Conservation (phyloP, 371 early-diverging fungal genomes). For the Mucor saturninus region DNA sequence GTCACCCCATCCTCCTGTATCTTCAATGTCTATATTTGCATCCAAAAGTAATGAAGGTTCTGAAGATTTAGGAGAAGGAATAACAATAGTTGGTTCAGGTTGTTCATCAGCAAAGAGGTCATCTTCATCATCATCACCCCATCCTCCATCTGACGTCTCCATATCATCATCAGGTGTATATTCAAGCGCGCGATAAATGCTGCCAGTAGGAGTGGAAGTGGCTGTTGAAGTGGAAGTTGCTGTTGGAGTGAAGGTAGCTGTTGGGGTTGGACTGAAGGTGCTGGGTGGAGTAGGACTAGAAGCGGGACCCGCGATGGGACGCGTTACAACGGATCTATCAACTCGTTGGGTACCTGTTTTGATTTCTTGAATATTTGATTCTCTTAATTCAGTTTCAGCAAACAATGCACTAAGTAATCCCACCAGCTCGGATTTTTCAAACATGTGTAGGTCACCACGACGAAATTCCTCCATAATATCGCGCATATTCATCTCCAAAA, state of each 20-base stretch:
- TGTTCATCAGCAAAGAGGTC: slow-evolving; percentile 8
- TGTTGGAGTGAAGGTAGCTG: background rate
- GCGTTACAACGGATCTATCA: background rate
- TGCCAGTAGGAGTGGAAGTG: too few relatives aligned
- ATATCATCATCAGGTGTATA: slow-evolving; percentile 20
- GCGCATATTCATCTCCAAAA: slow-evolving; percentile 71
- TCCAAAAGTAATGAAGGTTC: background rate
- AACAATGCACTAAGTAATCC: slow-evolving; percentile 69
- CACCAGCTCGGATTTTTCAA: slow-evolving; percentile 61
- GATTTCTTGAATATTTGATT: slow-evolving; percentile 69
- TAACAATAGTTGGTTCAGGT: background rate
- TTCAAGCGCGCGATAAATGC: slow-evolving; percentile 2
- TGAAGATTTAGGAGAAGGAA: background rate
- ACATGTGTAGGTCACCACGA: slow-evolving; percentile 59
- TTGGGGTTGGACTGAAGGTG: background rate
- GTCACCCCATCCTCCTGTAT: slow-evolving; percentile 24
- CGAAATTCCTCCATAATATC: slow-evolving; percentile 71
- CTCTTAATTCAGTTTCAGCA: slow-evolving; percentile 71
- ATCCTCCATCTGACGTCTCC: slow-evolving; percentile 7
- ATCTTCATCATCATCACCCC: slow-evolving; percentile 14
- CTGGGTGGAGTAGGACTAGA: background rate
- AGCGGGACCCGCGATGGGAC: background rate
- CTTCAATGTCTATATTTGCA: slow-evolving; percentile 6
- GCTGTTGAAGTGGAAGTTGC: too few relatives aligned
- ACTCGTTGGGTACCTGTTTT: slow-evolving; percentile 14